phyloP scores from a whole-genome alignment of 257 asterid species.

The Nicotiana knightiana region DNA sequence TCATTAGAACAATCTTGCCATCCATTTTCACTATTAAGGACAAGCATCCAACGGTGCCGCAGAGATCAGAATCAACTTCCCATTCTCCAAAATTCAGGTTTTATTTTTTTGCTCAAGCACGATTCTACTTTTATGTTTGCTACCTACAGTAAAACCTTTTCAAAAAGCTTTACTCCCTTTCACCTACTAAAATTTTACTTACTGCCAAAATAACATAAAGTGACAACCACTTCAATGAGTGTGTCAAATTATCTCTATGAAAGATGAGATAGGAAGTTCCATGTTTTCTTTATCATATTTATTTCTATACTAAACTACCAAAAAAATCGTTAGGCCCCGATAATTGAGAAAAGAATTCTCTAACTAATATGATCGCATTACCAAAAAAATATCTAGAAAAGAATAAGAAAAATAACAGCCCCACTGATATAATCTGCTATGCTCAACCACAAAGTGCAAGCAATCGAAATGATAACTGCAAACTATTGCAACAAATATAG shows the following conservation, averaged over 20 bases:
- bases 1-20: background rate
- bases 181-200: background rate
- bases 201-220: background rate
- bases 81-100: background rate
- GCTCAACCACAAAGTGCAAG: background rate
- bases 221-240: background rate
- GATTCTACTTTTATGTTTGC: background rate
- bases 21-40: background rate
- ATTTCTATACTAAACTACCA: background rate
- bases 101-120: too few relatives aligned
- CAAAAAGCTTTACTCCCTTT: background rate
- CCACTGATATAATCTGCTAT: background rate
- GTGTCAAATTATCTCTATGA: background rate
- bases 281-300: background rate
- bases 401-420: background rate
- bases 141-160: background rate
- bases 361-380: background rate
- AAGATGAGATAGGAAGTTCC: background rate
- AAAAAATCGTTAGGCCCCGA: background rate
- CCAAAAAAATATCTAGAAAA: background rate
- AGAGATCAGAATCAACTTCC: background rate
- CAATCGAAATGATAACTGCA: constrained; percentile 7
- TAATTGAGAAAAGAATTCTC: background rate
- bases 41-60: background rate
- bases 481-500: background rate